A percentile compares a stretch with the other conserved stretches of the same genome.
Evolutionary conservation across 73 alveolate species (phyloP).

Genomic region (Tetrahymena malaccensis): DNA sequence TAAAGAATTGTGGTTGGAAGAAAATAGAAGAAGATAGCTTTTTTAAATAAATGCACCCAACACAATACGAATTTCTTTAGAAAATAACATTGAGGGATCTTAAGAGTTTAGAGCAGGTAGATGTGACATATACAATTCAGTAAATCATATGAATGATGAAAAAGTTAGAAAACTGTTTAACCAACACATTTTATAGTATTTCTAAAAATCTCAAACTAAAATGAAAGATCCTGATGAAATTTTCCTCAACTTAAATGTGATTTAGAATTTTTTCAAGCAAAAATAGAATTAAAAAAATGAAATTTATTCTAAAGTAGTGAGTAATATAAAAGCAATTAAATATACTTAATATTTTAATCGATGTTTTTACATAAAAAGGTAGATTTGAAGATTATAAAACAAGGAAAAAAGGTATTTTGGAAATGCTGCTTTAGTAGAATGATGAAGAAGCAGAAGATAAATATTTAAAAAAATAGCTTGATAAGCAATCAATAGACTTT

Average conservation of each 20-base stretch:
- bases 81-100: slow-evolving; percentile 2
- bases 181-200: not conserved
- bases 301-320: not conserved
- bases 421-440: not conserved
- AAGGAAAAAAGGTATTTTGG: slow-evolving; percentile 13
- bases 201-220: not conserved
- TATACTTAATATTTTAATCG: too few relatives aligned
- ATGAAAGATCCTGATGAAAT: not conserved
- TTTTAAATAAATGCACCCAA: not conserved
- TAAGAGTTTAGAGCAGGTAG: not conserved
- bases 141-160: slow-evolving; percentile 3
- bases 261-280: not conserved
- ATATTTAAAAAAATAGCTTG: not conserved
- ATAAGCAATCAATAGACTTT: not conserved
- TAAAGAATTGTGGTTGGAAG: slow-evolving; percentile 26
- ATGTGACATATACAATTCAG: slow-evolving; percentile 11
- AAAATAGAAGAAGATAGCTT: not conserved
- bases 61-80: not conserved
- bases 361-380: not conserved
- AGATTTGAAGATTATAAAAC: slow-evolving; percentile 21
- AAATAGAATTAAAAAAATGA: not conserved
- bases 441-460: slow-evolving; percentile 15
- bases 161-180: not conserved
- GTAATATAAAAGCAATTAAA: not conserved
- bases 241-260: not conserved